Percentiles rank a stretch among this genome's conserved stretches.
Conservation (phyloP, 192 early-diverging fungal genomes). For the Gaertneriomyces sp. region DNA sequence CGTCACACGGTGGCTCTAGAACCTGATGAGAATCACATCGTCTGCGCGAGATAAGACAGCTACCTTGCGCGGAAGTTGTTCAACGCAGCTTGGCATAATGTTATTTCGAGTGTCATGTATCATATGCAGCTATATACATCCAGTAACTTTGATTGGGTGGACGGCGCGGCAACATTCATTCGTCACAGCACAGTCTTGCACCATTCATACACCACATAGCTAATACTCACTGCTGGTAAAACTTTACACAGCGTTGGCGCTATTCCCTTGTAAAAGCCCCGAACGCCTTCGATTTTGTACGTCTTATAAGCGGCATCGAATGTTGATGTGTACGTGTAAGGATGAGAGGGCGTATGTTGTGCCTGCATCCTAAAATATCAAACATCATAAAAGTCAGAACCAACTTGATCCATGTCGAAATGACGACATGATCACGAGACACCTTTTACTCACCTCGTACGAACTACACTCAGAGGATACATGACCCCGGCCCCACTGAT, state of each 20-base stretch:
- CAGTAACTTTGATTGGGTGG: too few species aligned
- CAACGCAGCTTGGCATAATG: too few species aligned
- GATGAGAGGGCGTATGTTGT: slow-evolving; percentile 73
- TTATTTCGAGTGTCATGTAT: too few species aligned
- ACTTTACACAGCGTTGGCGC: slow-evolving; percentile 72
- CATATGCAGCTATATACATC: too few species aligned
- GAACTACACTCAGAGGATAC: slow-evolving; percentile 69
- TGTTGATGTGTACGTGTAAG: slow-evolving; percentile 59
- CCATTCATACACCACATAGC: slow-evolving; percentile 67
- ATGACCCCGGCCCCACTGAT: slow-evolving; percentile 64
- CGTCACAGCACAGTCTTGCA: slow-evolving; percentile 34
- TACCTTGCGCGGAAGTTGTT: too few species aligned
- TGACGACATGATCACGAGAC: not conserved
- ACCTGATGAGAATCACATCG: too few species aligned
- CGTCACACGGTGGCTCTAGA: too few species aligned
- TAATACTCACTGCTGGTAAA: slow-evolving; percentile 69
- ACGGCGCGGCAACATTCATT: too few species aligned
- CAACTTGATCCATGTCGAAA: not conserved
- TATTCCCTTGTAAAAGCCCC: slow-evolving; percentile 74
- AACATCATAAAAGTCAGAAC: not conserved
- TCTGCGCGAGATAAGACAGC: too few species aligned
- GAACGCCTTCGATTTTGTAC: slow-evolving; percentile 55
- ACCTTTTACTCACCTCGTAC: slow-evolving; percentile 57
- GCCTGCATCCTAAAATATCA: slow-evolving; percentile 62
- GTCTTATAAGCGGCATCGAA: slow-evolving; percentile 63